A percentile compares a stretch with the other conserved stretches of the same genome.
Conservation (phyloP, 2,329 filamentous ascomycete species). For the Fusarium vanettenii region DNA sequence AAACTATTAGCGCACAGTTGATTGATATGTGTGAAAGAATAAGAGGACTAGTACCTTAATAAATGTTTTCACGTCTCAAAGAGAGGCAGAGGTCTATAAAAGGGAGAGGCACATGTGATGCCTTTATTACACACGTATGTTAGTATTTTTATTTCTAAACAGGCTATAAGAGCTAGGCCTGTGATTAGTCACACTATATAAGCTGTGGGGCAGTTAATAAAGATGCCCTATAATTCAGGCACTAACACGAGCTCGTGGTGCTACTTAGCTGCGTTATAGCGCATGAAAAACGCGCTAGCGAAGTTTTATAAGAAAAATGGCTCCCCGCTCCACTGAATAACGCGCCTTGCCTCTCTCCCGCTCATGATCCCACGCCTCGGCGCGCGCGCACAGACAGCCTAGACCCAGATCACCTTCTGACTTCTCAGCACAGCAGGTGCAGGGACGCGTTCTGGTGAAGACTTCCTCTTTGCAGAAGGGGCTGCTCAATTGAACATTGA, state of each 20-base stretch:
- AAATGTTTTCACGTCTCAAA: neutral
- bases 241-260: neutral
- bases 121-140: neutral
- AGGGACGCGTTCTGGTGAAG: slow-evolving; percentile 22
- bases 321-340: neutral
- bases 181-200: neutral
- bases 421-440: slow-evolving; percentile 9
- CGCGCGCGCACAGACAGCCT: neutral
- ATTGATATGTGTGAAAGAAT: neutral
- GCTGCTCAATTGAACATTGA: neutral
- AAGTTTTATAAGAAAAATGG: slow-evolving; percentile 15
- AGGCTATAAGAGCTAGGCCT: neutral
- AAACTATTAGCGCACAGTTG: neutral
- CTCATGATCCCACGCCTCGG: slow-evolving; percentile 2
- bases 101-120: neutral
- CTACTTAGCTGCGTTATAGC: neutral
- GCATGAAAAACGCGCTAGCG: slow-evolving; percentile 11
- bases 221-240: neutral
- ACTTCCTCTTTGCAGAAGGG: slow-evolving; percentile 2
- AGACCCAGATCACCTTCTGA: neutral
- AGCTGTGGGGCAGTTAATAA: neutral
- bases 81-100: neutral
- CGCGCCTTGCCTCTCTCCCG: neutral
- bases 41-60: neutral
- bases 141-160: neutral